These are phyloP conservation scores for Beauveria varroae DNA, from an alignment of 2,329 filamentous ascomycete genomes.

Conservation along the genomic window DNA sequence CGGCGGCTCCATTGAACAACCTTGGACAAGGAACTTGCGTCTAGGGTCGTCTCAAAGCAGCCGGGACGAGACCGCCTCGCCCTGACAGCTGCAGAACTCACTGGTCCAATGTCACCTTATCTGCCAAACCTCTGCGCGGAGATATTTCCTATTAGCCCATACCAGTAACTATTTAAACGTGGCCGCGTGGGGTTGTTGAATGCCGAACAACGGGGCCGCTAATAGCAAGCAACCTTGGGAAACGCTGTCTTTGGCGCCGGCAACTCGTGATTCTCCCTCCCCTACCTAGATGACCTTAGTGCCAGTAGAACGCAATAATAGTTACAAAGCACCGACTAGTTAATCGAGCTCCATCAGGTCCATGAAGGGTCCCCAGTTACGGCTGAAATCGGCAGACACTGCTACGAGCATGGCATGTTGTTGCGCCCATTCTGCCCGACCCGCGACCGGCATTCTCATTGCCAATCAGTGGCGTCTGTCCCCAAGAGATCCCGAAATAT, in stretches of 20 bases:
- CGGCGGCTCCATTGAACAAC: conserved; percentile 6
- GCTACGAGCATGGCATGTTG: conserved; percentile 1
- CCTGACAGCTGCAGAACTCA: not conserved
- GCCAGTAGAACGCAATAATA: not conserved
- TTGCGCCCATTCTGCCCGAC: not conserved
- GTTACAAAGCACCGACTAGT: not conserved
- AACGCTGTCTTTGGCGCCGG: not conserved
- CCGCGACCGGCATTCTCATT: not conserved
- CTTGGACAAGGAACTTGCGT: not conserved
- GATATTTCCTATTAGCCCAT: not conserved
- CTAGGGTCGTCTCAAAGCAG: not conserved
- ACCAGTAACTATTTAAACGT: not conserved
- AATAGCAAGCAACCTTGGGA: not conserved
- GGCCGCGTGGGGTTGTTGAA: conserved; percentile 9
- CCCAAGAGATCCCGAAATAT: conserved; percentile 2
- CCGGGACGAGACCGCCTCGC: not conserved
- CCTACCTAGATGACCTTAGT: not conserved
- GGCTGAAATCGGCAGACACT: conserved; percentile 11
- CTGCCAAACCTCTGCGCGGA: conserved; percentile 3
- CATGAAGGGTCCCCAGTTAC: conserved; percentile 1
- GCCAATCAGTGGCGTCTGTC: not conserved
- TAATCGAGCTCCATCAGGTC: conserved; percentile 4
- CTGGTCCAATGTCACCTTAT: conserved; percentile 1
- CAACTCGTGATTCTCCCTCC: not conserved
- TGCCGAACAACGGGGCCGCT: conserved; percentile 5